Percentiles rank a stretch among this genome's conserved stretches.
Evolutionary conservation across 306 rosid species (phyloP).

Genomic region (Cucumis melo): DNA sequence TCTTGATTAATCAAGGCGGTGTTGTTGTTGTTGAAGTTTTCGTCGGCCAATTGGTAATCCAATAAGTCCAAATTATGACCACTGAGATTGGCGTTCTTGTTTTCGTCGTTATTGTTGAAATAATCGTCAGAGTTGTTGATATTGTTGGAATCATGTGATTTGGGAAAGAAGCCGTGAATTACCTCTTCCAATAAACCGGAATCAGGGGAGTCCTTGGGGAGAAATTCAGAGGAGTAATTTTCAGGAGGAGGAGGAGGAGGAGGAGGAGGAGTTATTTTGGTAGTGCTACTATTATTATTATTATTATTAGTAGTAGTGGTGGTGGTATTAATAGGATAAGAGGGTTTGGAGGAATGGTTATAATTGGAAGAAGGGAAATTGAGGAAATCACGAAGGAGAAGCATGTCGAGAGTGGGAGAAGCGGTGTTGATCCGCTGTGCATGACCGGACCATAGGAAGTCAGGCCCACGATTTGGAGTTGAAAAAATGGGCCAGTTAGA

Average conservation of each 20-base stretch:
- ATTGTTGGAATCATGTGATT: not conserved
- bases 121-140: not conserved
- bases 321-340: not conserved
- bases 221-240: not conserved
- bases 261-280: not conserved
- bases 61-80: not conserved
- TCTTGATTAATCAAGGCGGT: not conserved
- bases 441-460: not conserved
- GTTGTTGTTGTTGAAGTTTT: conserved; percentile 3
- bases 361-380: conserved; percentile 12
- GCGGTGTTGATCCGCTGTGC: conserved; percentile 6
- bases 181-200: not conserved
- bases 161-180: not conserved
- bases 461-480: not conserved
- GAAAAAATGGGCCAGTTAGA: not conserved
- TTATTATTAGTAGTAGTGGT: not conserved
- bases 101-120: no score
- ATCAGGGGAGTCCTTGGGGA: not conserved
- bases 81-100: no score
- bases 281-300: not conserved
- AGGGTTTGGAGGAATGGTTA: not conserved
- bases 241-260: not conserved
- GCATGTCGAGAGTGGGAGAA: conserved; percentile 25
- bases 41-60: not conserved
- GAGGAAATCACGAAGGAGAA: conserved; percentile 39